A percentile compares a stretch with the other conserved stretches of the same genome.
phyloP scores from a whole-genome alignment of 2,329 filamentous ascomycete species.

The Talaromyces islandicus region DNA sequence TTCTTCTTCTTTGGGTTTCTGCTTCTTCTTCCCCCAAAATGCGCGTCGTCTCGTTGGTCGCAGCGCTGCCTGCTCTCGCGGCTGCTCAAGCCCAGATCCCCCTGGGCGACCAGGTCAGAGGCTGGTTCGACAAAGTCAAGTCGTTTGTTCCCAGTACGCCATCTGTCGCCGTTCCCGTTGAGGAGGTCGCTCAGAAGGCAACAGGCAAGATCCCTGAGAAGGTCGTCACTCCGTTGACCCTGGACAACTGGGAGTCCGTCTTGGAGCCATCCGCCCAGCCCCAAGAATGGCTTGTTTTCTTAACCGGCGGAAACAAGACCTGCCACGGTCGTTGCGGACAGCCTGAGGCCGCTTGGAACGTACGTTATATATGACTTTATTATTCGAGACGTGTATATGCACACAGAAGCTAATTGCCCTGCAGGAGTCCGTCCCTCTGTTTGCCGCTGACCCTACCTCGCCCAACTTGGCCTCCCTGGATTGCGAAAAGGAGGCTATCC shows the following conservation, averaged over 20 bases:
- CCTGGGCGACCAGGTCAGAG: constrained; percentile 39
- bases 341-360: constrained; percentile 49
- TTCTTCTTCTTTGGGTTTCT: neutral
- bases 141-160: constrained; percentile 47
- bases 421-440: constrained; percentile 48
- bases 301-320: constrained; percentile 60
- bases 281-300: constrained; percentile 55
- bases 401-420: neutral
- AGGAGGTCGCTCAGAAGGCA: constrained; percentile 39
- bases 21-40: constrained; percentile 24
- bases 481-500: constrained; percentile 53
- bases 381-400: neutral
- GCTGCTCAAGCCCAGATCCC: constrained; percentile 55
- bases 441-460: constrained; percentile 48
- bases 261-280: constrained; percentile 37
- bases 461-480: constrained; percentile 54
- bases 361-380: constrained; percentile 20
- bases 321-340: constrained; percentile 55
- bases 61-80: constrained; percentile 45
- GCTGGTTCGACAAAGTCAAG: constrained; percentile 49
- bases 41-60: constrained; percentile 48
- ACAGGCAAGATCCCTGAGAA: constrained; percentile 45
- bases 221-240: constrained; percentile 48
- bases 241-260: constrained; percentile 53
- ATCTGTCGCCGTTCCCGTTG: constrained; percentile 23